Evolutionary conservation across 257 asterid genomes (phyloP), one percentile per base, ranked within the genome.

Genomic region (Solanum virginianum): DNA sequence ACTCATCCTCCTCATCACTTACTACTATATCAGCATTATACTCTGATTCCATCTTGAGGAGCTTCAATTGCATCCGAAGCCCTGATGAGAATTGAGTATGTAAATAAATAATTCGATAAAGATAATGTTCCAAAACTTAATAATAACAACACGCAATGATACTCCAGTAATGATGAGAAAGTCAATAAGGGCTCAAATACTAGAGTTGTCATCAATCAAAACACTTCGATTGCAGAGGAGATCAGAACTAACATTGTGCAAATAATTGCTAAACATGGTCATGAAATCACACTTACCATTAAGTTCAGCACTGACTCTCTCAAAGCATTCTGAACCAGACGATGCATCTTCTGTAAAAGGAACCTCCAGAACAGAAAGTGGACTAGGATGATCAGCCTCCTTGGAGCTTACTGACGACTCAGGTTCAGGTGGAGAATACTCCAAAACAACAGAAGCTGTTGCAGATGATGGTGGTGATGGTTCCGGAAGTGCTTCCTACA

Each of bases 341-440:
- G 92, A 86, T 13, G 79, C 65, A 77, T 94, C 97, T 86, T 93
- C 99, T 5, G 90, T 62, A 66, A 89, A 90, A 82, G 96, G 91
- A 85, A 90, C 89, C 88, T 93, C 95, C 87, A 94, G 93, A 84
- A 94, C 94, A 69, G 99, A 94, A 85, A 89, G 88, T 13, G 99
- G 98, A 89, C 99, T 96, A 71, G 90, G 93, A 91, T 93, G 94
- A 84, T 92, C 95, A 51, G 91, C 94, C 86, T 93, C 98, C 86
- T 90, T 93, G 69, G 91, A 93, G 92, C 93, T 88, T 85, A 90
- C 95, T 66, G 89, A 88, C 53, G 88, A 92, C 79, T 89, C 97
- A 8, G 84, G 89, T 89, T 95, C 90, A 80, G 89, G 88, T 66
- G 71, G 84, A 80, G 83, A 43, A 81, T 85, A 86, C 83, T 65